Evolutionary conservation across 2,329 filamentous ascomycete species (phyloP), one percentile per base, ranked within the genome.

Genomic region (Arthrobotrys iridis): DNA sequence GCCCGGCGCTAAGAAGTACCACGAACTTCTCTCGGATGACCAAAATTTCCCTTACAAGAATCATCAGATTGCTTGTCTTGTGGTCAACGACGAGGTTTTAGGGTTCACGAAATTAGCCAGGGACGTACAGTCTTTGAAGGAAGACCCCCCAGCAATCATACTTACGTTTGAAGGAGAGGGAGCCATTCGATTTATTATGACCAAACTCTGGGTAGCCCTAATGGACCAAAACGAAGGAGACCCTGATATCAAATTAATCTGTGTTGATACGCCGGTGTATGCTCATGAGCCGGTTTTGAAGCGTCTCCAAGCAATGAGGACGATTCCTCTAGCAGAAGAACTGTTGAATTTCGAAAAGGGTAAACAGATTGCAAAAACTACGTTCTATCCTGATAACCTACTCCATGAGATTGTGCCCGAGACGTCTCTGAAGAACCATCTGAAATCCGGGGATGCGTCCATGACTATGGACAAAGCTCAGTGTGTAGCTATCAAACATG

Each of bases 271-370:
- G 0, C 84, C 90, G 0, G 84, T 89, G 0, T 93, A 92, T 79
- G 88, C 90, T 0, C 91, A 88, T 65, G 88, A 91, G 63, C 90
- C 90, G 0, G 84, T 93, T 0, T 80, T 93, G 3, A 81, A 85
- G 52, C 84, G 86, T 0, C 82, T 93, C 0, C 85, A 91, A 79
- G 81, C 83, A 0, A 87, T 88, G 22, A 82, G 79, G 0, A 84
- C 88, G 1, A 63, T 91, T 0, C 86, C 89, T 0, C 82, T 93
- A 0, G 82, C 86, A 2, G 80, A 86, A 1, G 82, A 86, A 30
- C 78, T 91, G 0, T 81, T 91, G 1, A 78, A 80, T 6, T 63
- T 43, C 18, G 66, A 63, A 41, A 77, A 65, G 50, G 78, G 26
- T 8, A 72, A 72, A 3, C 22, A 8, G 3, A 77, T 70, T 22